A percentile compares a stretch with the other conserved stretches of the same genome.
Conservation (phyloP, 768 basidiomycete genomes). For the Mycena chlorophos region DNA sequence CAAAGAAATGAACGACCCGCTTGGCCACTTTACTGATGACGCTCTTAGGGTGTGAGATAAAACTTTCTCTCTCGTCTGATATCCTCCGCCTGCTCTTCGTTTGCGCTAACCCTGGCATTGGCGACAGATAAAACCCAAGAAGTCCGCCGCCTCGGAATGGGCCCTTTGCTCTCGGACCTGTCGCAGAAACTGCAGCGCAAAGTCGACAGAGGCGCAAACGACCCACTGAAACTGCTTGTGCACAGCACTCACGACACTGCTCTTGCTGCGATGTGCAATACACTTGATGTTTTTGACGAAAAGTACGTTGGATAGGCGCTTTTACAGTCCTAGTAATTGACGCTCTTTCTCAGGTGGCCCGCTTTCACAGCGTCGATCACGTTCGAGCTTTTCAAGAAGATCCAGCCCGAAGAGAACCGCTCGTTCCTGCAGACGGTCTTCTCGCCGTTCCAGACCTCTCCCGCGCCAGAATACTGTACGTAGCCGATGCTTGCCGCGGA, state of each 20-base stretch:
- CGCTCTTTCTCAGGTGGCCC: slow-evolving; percentile 54
- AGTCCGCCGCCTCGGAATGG: slow-evolving; percentile 76
- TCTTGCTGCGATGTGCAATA: slow-evolving; percentile 60
- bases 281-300: slow-evolving; percentile 73
- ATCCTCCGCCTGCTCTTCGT: slow-evolving; percentile 4
- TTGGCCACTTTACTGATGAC: slow-evolving; percentile 14
- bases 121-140: slow-evolving; percentile 68
- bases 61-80: slow-evolving; percentile 15
- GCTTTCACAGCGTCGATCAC: slow-evolving; percentile 73
- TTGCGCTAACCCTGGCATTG: slow-evolving; percentile 1
- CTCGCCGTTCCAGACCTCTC: slow-evolving; percentile 34
- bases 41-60: slow-evolving; percentile 41
- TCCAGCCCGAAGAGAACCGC: slow-evolving; percentile 12
- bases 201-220: slow-evolving; percentile 41
- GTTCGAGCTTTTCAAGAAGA: slow-evolving; percentile 67
- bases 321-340: neutral
- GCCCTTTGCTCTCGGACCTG: slow-evolving; percentile 66
- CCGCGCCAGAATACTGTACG: slow-evolving; percentile 47
- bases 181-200: slow-evolving; percentile 64
- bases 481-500: neutral
- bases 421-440: slow-evolving; percentile 41
- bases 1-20: slow-evolving; percentile 1
- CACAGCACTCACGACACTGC: slow-evolving; percentile 75
- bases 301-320: slow-evolving; percentile 40
- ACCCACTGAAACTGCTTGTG: slow-evolving; percentile 64